Evolutionary conservation across 345 rosid genomes (phyloP).

Genomic region (Anastatica hierochuntica): DNA sequence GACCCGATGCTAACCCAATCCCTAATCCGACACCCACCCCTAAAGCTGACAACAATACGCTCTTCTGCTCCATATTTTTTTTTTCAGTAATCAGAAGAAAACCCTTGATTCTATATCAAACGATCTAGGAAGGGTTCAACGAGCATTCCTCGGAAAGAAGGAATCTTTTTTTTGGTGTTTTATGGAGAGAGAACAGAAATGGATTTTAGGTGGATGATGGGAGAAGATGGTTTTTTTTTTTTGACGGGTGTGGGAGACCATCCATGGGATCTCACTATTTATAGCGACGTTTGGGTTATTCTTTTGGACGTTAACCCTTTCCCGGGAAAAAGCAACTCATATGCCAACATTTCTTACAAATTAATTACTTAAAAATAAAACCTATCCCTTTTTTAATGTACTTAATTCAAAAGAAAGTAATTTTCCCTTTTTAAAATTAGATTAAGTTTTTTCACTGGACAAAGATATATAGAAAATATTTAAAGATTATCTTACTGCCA

Average conservation of each 20-base stretch:
- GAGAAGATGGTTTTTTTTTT: conserved; percentile 15
- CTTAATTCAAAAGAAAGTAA: no score
- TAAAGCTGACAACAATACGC: conserved; percentile 61
- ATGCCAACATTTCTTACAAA: background rate
- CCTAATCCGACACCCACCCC: conserved; percentile 94
- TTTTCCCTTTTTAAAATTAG: no score
- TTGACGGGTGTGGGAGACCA: no score
- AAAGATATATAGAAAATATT: no score
- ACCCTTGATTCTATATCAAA: conserved; percentile 11
- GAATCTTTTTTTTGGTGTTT: background rate
- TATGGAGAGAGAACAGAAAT: no score
- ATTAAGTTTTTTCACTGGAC: no score
- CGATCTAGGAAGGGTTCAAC: conserved; percentile 3
- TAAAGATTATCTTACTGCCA: no score
- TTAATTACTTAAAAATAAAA: no score
- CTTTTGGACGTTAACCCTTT: conserved; percentile 22
- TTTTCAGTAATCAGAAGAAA: background rate
- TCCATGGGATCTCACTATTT: conserved; percentile 17
- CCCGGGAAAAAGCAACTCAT: conserved; percentile 21
- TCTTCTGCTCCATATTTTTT: conserved; percentile 65
- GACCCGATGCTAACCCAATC: conserved; percentile 73
- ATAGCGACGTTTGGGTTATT: conserved; percentile 23
- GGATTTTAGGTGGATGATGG: conserved; percentile 8
- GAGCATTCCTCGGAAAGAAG: conserved; percentile 7
- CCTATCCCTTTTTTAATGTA: no score